These are phyloP conservation scores for Thalassiosira hispida DNA, from an alignment of 352 stramenopile species.

Conservation along the genomic window DNA sequence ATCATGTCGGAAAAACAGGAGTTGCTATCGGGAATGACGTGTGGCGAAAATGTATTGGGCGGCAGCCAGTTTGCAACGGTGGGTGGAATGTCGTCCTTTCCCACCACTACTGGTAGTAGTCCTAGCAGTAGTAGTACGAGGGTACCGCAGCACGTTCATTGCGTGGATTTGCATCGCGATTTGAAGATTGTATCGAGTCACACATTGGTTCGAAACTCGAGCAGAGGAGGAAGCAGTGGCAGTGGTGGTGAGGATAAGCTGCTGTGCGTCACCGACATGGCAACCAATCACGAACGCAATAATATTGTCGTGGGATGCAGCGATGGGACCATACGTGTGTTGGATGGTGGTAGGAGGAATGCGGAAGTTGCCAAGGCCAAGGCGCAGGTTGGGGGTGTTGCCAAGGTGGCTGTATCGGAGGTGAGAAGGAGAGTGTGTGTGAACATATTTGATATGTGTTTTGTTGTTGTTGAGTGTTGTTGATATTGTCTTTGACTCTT, in stretches of 20 bases:
- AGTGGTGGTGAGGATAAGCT: background rate
- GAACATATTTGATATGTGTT: background rate
- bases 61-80: slow-evolving; percentile 60
- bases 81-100: slow-evolving; percentile 50
- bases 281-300: slow-evolving; percentile 55
- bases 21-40: slow-evolving; percentile 63
- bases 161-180: slow-evolving; percentile 72
- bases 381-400: slow-evolving; percentile 67
- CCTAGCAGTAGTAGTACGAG: background rate
- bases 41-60: slow-evolving; percentile 53
- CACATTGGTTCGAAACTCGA: slow-evolving; percentile 28
- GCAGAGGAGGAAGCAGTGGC: slow-evolving; percentile 6
- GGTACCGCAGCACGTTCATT: slow-evolving; percentile 61
- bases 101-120: background rate
- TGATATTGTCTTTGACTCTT: too few species aligned
- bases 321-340: slow-evolving; percentile 74
- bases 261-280: slow-evolving; percentile 62
- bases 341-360: slow-evolving; percentile 65
- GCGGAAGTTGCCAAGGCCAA: slow-evolving; percentile 66
- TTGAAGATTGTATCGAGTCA: slow-evolving; percentile 68
- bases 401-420: slow-evolving; percentile 61
- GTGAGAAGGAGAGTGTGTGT: slow-evolving; percentile 21
- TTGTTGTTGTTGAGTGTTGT: too few species aligned
- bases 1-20: slow-evolving; percentile 48
- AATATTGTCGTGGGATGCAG: slow-evolving; percentile 74